Conservation (phyloP, 768 basidiomycete species). For the Leccinum longicurvipes region DNA sequence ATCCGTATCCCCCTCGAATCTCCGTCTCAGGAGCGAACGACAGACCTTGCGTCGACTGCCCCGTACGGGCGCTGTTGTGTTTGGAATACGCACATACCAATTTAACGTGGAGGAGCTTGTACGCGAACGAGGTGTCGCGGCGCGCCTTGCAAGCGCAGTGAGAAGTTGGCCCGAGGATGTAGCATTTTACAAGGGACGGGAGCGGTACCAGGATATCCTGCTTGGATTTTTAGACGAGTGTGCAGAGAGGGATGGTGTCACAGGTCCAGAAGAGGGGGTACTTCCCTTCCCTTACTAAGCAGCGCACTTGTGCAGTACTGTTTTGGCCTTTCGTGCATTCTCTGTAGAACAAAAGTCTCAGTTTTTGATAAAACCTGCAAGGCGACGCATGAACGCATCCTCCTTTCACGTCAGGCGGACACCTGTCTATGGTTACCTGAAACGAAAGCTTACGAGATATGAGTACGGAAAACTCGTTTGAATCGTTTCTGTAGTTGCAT, state of each 20-base stretch:
- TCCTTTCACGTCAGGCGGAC: background rate
- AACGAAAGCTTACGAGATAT: background rate
- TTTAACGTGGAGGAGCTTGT: slow-evolving; percentile 51
- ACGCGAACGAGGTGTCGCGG: slow-evolving; percentile 58
- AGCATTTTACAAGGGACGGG: slow-evolving; percentile 29
- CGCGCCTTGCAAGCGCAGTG: slow-evolving; percentile 61
- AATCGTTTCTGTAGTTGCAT: slow-evolving; percentile 12
- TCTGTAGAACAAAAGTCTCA: background rate
- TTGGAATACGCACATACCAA: slow-evolving; percentile 70
- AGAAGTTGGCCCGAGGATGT: slow-evolving; percentile 70
- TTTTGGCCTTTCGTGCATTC: background rate
- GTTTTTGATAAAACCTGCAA: background rate
- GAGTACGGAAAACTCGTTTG: background rate
- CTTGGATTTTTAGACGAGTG: slow-evolving; percentile 24
- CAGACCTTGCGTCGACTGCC: slow-evolving; percentile 68
- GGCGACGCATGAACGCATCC: background rate
- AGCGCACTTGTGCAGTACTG: background rate
- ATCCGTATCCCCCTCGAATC: slow-evolving; percentile 35
- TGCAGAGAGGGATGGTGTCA: slow-evolving; percentile 19
- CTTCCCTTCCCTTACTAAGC: slow-evolving; percentile 20
- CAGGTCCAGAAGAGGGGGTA: slow-evolving; percentile 12
- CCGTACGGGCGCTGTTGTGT: slow-evolving; percentile 61
- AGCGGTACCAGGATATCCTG: slow-evolving; percentile 22
- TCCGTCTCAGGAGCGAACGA: slow-evolving; percentile 64
- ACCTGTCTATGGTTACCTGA: slow-evolving; percentile 13